Conservation (phyloP, 2,329 filamentous ascomycete species). For the Fusarium nodosum region DNA sequence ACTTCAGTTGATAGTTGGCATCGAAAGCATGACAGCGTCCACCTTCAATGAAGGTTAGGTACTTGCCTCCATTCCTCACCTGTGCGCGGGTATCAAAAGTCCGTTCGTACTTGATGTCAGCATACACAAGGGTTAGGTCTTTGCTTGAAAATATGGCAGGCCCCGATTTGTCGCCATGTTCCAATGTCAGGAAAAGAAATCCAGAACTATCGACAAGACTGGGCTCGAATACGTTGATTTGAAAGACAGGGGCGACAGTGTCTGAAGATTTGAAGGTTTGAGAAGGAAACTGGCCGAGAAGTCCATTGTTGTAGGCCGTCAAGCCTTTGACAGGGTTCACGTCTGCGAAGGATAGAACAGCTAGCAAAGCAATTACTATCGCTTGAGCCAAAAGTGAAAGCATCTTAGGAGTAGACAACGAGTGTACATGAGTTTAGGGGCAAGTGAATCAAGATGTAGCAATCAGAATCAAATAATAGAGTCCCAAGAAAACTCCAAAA, state of each 20-base stretch:
- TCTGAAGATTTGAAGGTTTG: conserved; percentile 41
- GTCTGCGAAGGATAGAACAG: conserved; percentile 27
- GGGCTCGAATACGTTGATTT: conserved; percentile 40
- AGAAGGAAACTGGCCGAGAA: conserved; percentile 39
- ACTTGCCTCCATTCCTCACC: conserved; percentile 27
- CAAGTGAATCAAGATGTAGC: conserved; percentile 5
- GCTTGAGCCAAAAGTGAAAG: conserved; percentile 7
- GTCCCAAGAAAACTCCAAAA: conserved; percentile 46
- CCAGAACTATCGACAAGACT: conserved; percentile 37
- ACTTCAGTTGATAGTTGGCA: conserved; percentile 41
- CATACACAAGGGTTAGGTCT: conserved; percentile 45
- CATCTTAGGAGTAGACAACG: conserved; percentile 26
- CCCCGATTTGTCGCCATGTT: conserved; percentile 36
- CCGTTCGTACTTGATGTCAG: conserved; percentile 36
- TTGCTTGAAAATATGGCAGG: conserved; percentile 46
- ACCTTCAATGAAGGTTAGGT: conserved; percentile 45
- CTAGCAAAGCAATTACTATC: conserved; percentile 8
- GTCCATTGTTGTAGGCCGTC: conserved; percentile 35
- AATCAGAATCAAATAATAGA: conserved; percentile 19
- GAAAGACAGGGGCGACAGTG: conserved; percentile 41
- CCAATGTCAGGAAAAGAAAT: conserved; percentile 41
- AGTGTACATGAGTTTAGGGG: neutral
- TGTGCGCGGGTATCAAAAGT: conserved; percentile 45
- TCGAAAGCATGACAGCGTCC: conserved; percentile 42
- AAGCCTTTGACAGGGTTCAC: conserved; percentile 30